Conservation (phyloP, 1,139 yeast genomes). For the Geotrichum restrictum region DNA sequence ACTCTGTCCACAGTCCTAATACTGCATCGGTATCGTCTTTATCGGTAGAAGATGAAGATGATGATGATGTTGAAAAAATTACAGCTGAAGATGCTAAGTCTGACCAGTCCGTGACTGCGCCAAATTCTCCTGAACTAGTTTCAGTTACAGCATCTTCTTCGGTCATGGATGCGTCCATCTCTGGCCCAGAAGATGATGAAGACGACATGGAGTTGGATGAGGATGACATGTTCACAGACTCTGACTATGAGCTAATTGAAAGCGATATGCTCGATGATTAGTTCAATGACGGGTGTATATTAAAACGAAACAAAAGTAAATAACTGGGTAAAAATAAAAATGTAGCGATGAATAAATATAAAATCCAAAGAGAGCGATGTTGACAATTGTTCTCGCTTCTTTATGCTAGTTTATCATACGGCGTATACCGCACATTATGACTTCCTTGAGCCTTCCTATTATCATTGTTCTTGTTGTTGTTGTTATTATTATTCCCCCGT, state of each 20-base stretch:
- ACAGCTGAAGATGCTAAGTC: neutral
- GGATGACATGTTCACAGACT: conserved; percentile 17
- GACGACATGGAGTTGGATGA: conserved; percentile 9
- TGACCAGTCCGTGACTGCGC: neutral
- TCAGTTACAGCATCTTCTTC: conserved; percentile 12
- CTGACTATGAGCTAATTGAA: conserved; percentile 14
- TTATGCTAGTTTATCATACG: conserved; percentile 2
- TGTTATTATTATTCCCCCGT: neutral
- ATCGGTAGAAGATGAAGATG: neutral
- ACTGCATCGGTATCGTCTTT: neutral
- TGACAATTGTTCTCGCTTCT: neutral
- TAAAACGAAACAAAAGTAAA: neutral
- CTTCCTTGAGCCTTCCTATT: neutral
- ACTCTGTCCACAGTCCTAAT: neutral
- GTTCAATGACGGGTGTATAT: neutral
- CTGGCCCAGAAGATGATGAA: conserved; percentile 9
- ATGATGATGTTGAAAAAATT: conserved; percentile 1
- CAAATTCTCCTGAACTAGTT: neutral
- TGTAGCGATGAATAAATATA: too few species aligned
- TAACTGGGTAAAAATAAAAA: neutral
- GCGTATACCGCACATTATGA: conserved; percentile 4
- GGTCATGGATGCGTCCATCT: conserved; percentile 8
- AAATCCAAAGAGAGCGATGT: too few species aligned
- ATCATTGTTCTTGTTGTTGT: neutral
- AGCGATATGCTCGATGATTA: neutral